A percentile compares a stretch with the other conserved stretches of the same genome.
phyloP scores from a whole-genome alignment of 257 asterid species.

The Scutellaria galericulata region DNA sequence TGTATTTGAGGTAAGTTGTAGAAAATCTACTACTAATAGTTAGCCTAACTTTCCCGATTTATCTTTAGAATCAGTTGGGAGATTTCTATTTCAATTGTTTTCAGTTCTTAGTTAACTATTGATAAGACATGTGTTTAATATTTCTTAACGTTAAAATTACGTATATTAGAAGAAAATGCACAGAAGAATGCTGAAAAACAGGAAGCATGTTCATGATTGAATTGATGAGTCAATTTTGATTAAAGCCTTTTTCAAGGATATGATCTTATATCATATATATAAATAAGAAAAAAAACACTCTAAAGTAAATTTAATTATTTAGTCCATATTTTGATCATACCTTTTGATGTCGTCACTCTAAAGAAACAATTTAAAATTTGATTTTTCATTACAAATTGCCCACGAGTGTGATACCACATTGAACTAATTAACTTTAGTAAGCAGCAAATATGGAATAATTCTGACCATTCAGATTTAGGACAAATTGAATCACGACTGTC shows the following conservation, averaged over 20 bases:
- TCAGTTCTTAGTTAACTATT: too few species aligned
- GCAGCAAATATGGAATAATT: conserved; percentile 29
- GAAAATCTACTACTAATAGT: too few species aligned
- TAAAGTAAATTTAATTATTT: background rate
- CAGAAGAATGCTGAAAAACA: conserved; percentile 30
- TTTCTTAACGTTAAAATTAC: background rate
- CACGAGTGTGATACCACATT: background rate
- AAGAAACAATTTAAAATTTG: background rate
- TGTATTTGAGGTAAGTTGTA: too few species aligned
- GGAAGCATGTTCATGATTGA: conserved; percentile 33
- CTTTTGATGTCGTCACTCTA: background rate
- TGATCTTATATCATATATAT: background rate
- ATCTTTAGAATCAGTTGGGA: too few species aligned
- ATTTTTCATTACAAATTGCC: background rate
- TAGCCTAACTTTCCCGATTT: too few species aligned
- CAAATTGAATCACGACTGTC: background rate
- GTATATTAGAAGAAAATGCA: background rate
- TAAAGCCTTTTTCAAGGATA: background rate
- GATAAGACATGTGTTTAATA: too few species aligned
- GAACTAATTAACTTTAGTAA: background rate
- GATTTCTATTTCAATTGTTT: too few species aligned
- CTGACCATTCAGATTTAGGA: background rate
- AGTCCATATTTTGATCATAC: background rate
- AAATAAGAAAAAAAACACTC: too few species aligned
- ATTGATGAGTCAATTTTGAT: conserved; percentile 24